Conservation (phyloP, 768 basidiomycete species). For the Hericium rajendrae region DNA sequence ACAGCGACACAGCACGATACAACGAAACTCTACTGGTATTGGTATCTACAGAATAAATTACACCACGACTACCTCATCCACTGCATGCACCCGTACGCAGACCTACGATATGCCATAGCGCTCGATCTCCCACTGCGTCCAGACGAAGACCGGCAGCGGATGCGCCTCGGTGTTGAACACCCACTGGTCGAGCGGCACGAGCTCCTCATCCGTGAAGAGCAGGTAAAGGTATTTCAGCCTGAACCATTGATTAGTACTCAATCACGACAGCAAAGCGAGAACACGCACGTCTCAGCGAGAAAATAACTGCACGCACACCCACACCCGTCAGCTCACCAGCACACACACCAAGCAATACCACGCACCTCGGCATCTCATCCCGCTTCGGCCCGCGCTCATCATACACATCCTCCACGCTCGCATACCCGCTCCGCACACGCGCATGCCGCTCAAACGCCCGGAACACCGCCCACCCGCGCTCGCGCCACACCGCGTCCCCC, state of each 20-base stretch:
- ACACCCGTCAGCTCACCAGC: neutral
- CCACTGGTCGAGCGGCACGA: conserved; percentile 35
- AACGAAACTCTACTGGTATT: too few relatives aligned
- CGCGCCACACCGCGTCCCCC: conserved; percentile 49
- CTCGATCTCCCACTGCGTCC: conserved; percentile 41
- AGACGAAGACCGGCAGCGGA: conserved; percentile 60
- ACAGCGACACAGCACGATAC: too few relatives aligned
- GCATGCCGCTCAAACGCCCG: conserved; percentile 17
- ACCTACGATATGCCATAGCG: conserved; percentile 24
- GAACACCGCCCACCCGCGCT: conserved; percentile 54
- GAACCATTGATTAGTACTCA: neutral
- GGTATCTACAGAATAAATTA: too few relatives aligned
- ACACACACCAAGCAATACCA: conserved; percentile 13
- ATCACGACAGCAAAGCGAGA: neutral
- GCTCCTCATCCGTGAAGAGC: conserved; percentile 55
- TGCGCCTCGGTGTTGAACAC: conserved; percentile 55
- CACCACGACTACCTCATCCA: too few relatives aligned
- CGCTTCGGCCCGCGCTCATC: conserved; percentile 27
- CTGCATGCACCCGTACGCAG: too few relatives aligned
- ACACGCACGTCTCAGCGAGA: conserved; percentile 37
- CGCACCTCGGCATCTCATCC: conserved; percentile 25
- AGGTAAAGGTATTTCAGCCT: conserved; percentile 66
- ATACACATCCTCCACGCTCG: conserved; percentile 46
- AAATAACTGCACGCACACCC: conserved; percentile 28
- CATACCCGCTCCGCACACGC: conserved; percentile 17